Percentiles rank a stretch among this genome's conserved stretches.
phyloP scores from a whole-genome alignment of 2,329 filamentous ascomycete genomes.

The Cladosporium sp. region DNA sequence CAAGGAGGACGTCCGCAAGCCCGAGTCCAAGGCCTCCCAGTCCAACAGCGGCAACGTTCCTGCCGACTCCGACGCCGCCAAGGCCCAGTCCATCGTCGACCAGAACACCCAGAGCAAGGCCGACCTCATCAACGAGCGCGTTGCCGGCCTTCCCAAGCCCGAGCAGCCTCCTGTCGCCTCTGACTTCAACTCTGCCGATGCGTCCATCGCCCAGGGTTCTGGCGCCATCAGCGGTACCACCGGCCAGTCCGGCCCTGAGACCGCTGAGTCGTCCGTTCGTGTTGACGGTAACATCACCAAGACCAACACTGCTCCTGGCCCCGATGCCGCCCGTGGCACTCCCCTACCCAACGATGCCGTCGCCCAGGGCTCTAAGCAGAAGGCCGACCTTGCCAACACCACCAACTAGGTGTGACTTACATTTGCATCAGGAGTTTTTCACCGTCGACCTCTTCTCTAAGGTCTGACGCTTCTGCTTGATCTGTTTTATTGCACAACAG shows the following conservation, averaged over 20 bases:
- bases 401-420: slow-evolving; percentile 26
- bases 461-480: not conserved
- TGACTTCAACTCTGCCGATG: slow-evolving; percentile 72
- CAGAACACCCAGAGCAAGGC: slow-evolving; percentile 45
- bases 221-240: slow-evolving; percentile 54
- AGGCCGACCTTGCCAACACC: slow-evolving; percentile 39
- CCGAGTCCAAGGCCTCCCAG: slow-evolving; percentile 39
- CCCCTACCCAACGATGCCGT: slow-evolving; percentile 58
- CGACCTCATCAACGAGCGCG: slow-evolving; percentile 62
- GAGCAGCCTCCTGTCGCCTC: slow-evolving; percentile 72
- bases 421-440: not conserved
- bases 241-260: slow-evolving; percentile 41
- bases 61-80: slow-evolving; percentile 41
- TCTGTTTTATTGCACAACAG: slow-evolving; percentile 1
- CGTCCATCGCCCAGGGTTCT: slow-evolving; percentile 65
- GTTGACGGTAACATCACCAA: slow-evolving; percentile 51
- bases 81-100: slow-evolving; percentile 33
- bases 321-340: slow-evolving; percentile 58
- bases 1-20: slow-evolving; percentile 46
- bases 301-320: slow-evolving; percentile 50
- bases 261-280: slow-evolving; percentile 51
- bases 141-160: slow-evolving; percentile 72
- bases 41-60: slow-evolving; percentile 40
- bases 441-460: not conserved
- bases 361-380: slow-evolving; percentile 43